phyloP scores from a whole-genome alignment of 805 yeast species.

The Hanseniaspora thailandica region DNA sequence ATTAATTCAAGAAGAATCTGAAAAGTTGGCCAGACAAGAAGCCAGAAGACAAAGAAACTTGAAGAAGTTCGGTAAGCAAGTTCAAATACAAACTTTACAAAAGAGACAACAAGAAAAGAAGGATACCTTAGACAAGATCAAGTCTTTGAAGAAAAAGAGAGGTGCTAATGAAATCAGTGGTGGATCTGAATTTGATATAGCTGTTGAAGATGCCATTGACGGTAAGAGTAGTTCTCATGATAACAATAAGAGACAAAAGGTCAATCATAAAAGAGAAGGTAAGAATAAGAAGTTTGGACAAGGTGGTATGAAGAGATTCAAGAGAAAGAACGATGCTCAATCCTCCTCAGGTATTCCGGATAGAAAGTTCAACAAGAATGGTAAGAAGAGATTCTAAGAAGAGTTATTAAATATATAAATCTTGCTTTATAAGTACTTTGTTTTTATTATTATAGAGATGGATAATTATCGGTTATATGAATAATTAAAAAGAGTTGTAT shows the following conservation, averaged over 20 bases:
- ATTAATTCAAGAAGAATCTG: conserved; percentile 64
- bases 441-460: too few species aligned
- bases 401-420: neutral
- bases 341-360: conserved; percentile 55
- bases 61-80: conserved; percentile 96
- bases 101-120: conserved; percentile 87
- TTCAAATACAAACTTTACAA: conserved; percentile 84
- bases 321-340: conserved; percentile 59
- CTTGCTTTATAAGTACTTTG: neutral
- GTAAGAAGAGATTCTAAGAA: conserved; percentile 14
- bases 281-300: conserved; percentile 63
- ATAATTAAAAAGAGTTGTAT: too few species aligned
- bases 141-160: conserved; percentile 81
- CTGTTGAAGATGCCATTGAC: conserved; percentile 70
- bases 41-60: conserved; percentile 88
- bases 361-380: conserved; percentile 5
- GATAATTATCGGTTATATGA: too few species aligned
- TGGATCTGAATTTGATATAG: conserved; percentile 73
- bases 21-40: conserved; percentile 82
- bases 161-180: conserved; percentile 52
- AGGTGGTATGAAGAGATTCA: conserved; percentile 69
- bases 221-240: conserved; percentile 28
- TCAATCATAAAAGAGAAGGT: conserved; percentile 49
- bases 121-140: conserved; percentile 80
- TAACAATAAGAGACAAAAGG: conserved; percentile 41